Percentiles rank a stretch among this genome's conserved stretches.
These are phyloP conservation scores for Penicillium sumatraense DNA, from an alignment of 2,329 filamentous ascomycete species.

Conservation along the genomic window DNA sequence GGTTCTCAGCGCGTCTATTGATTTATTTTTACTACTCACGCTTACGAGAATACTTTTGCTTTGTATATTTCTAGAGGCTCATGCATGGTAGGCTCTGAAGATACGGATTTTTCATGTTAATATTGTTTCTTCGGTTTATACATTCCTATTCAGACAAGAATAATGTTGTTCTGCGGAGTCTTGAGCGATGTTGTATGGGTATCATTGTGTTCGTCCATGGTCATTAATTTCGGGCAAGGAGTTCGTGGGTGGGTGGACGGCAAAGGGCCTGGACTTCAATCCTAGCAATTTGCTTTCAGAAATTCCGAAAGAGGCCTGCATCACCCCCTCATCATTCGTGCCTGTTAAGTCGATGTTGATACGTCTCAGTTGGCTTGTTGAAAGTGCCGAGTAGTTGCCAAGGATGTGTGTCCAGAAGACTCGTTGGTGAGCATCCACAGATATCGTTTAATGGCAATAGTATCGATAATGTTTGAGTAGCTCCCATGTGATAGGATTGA, in stretches of 20 bases:
- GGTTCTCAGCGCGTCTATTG: constrained; percentile 1
- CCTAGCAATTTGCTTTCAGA: not conserved
- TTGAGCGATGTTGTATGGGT: not conserved
- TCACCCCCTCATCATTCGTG: not conserved
- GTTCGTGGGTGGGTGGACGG: not conserved
- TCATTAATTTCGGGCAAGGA: not conserved
- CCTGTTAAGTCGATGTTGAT: not conserved
- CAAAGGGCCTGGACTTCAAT: not conserved
- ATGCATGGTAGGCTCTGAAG: not conserved
- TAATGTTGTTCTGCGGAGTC: not conserved
- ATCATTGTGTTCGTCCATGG: not conserved
- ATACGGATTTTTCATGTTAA: not conserved
- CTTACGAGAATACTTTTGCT: constrained; percentile 11
- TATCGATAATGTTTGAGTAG: not conserved
- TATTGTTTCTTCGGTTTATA: not conserved
- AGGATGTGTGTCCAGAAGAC: not conserved
- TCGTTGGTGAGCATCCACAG: not conserved
- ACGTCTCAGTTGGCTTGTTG: not conserved
- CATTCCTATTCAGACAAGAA: not conserved
- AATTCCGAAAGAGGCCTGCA: not conserved
- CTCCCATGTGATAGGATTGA: not conserved
- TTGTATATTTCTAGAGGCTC: constrained; percentile 13
- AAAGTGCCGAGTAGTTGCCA: not conserved
- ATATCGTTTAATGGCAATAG: not conserved
- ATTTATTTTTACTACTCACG: not conserved